Base-by-base conservation (phyloP, 768 basidiomycete genomes). In the Podaxis rugospora region DNA sequence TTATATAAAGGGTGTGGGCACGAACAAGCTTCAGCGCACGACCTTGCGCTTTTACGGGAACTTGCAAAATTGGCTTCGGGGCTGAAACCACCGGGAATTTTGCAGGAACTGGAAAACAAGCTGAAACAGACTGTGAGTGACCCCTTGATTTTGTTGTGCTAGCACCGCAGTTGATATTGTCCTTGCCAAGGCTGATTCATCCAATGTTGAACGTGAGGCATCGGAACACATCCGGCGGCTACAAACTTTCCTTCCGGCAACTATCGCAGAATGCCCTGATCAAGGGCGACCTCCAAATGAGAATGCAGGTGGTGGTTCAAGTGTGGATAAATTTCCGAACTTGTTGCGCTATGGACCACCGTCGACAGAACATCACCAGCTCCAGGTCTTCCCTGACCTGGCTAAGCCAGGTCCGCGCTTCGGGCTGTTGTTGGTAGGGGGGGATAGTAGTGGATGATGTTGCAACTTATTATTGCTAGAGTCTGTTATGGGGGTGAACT, bases 361-460 rank as follows among this genome's bases (percentile, higher is more conserved):
- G 59, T 66, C 72, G 14, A 65, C 75, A 62, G 76, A 80, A 25
- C 83, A 84, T 67, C 80, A 84, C 6, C 42, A 44, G n/a, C 42
- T 44, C n/a, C 42, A 44, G 54, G 73, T 85, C 39, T 82, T 84
- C 28, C 68, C 91, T 46, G 83, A 87, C 40, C 70, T 89, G 35
- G 87, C 85, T 21, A 90, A 88, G 64, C 84, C 90, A 16, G 85
- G 86, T 42, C 79, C 88, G 46, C 80, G 92, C 60, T 91, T 93
- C 72, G 89, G 89, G 14, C 75, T 92, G 68, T 73, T 93, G 50
- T 78, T 92, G 59, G 78, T 90, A 60, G 87, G 83, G 55, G 79
- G 75, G 65, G 70, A 62, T 68, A 71, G 61, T 25, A 51, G 5
- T 55, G 49, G 54, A 53, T 57, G 56, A 35, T 37, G 27, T 14